These are phyloP conservation scores for Acer saccharum DNA, from an alignment of 345 rosid genomes.

Conservation along the genomic window DNA sequence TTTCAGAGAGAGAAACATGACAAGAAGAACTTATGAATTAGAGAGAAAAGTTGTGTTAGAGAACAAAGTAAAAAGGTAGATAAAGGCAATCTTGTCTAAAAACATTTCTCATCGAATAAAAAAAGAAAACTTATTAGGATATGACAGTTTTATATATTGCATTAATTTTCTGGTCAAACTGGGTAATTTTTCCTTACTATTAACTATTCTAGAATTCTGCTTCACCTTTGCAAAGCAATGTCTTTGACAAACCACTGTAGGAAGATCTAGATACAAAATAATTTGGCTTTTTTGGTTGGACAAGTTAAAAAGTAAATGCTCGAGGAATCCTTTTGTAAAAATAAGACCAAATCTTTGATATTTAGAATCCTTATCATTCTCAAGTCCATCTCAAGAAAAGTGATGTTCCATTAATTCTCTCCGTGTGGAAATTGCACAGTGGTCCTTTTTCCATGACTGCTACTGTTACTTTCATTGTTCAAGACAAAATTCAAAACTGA, in stretches of 20 bases:
- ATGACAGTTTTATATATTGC: too few relatives aligned
- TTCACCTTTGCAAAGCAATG: neutral
- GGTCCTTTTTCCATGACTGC: slow-evolving; percentile 1
- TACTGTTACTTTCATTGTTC: neutral
- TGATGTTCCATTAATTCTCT: neutral
- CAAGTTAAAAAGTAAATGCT: slow-evolving; percentile 5
- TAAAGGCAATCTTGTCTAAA: too few relatives aligned
- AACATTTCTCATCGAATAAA: too few relatives aligned
- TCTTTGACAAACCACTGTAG: too few relatives aligned
- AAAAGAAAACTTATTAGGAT: too few relatives aligned
- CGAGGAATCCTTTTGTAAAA: slow-evolving; percentile 13
- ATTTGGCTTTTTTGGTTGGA: neutral
- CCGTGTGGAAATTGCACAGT: neutral
- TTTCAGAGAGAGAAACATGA: too few relatives aligned
- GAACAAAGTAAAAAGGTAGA: too few relatives aligned
- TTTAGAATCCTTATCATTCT: slow-evolving; percentile 32
- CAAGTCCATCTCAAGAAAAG: slow-evolving; percentile 11
- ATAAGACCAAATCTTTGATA: neutral
- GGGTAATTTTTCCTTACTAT: too few relatives aligned
- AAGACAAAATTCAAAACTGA: too few relatives aligned
- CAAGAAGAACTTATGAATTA: too few relatives aligned
- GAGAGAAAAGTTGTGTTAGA: too few relatives aligned
- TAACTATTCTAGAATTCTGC: neutral
- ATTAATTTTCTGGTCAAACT: too few relatives aligned
- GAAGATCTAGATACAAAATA: neutral